These are phyloP conservation scores for Canna indica DNA, from an alignment of 176 grass and related monocot genomes.

Conservation along the genomic window DNA sequence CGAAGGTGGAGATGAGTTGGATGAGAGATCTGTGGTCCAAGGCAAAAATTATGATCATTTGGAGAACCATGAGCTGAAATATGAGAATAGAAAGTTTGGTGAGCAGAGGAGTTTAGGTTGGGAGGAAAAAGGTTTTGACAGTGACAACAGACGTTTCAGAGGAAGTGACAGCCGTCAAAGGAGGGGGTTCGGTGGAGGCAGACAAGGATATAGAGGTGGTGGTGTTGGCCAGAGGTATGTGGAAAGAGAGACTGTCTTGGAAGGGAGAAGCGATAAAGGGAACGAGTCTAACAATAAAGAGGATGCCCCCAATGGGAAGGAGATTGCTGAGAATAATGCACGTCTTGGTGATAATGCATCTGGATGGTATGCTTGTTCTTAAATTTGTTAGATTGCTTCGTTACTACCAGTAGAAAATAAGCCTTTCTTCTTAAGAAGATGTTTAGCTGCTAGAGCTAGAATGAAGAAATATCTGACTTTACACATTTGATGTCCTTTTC, in stretches of 20 bases:
- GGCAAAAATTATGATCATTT: background rate
- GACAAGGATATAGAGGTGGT: background rate
- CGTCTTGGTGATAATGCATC: background rate
- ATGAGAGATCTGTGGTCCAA: background rate
- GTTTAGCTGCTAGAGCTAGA: background rate
- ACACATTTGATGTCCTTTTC: no score
- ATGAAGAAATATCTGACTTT: background rate
- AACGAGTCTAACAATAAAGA: conserved; percentile 1
- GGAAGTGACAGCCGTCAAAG: conserved; percentile 1
- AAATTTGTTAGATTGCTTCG: background rate
- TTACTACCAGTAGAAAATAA: background rate
- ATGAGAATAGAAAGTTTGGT: conserved; percentile 4
- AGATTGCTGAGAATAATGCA: background rate
- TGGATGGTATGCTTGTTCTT: conserved; percentile 12
- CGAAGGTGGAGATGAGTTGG: background rate
- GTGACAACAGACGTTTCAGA: conserved; percentile 4
- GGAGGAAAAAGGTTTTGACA: background rate
- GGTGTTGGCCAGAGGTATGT: conserved; percentile 1
- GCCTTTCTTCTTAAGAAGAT: background rate
- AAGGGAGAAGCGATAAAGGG: background rate
- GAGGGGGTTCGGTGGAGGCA: conserved; percentile 9
- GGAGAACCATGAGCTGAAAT: background rate
- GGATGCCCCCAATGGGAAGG: background rate
- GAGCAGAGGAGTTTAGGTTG: background rate
- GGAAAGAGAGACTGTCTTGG: background rate